Percentiles rank a stretch among this genome's conserved stretches.
phyloP scores from a whole-genome alignment of 441 rosid genomes.

The Capsella rubella region DNA sequence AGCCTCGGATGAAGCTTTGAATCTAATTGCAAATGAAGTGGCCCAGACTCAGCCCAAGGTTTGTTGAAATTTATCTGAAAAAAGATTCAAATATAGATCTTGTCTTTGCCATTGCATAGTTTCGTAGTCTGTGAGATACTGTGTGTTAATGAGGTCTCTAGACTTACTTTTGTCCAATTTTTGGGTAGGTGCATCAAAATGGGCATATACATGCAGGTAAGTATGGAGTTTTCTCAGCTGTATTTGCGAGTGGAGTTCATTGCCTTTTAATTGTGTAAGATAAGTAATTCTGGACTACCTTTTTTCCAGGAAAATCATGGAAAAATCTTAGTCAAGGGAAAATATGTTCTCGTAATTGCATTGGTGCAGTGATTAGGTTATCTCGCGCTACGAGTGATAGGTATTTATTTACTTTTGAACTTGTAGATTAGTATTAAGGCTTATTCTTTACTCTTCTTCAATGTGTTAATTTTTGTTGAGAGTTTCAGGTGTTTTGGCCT shows the following conservation, averaged over 20 bases:
- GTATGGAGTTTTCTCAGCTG: slow-evolving; percentile 21
- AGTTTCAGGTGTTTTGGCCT: slow-evolving; percentile 70
- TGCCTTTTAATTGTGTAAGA: slow-evolving; percentile 19
- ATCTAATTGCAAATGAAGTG: slow-evolving; percentile 74
- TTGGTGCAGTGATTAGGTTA: slow-evolving; percentile 70
- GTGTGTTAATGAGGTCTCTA: slow-evolving; percentile 7
- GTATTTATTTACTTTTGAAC: slow-evolving; percentile 43
- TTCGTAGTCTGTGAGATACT: slow-evolving; percentile 8
- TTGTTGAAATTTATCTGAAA: slow-evolving; percentile 51
- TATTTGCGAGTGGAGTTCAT: slow-evolving; percentile 13
- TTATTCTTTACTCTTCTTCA: not conserved
- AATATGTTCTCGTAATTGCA: slow-evolving; percentile 57
- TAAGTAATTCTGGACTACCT: slow-evolving; percentile 8
- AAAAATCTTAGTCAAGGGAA: slow-evolving; percentile 41
- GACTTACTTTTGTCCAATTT: slow-evolving; percentile 42
- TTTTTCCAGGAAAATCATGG: slow-evolving; percentile 60
- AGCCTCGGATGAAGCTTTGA: slow-evolving; percentile 84
- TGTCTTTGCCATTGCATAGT: slow-evolving; percentile 21
- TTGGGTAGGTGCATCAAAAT: slow-evolving; percentile 68
- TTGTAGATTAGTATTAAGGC: not conserved
- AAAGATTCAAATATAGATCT: slow-evolving; percentile 45
- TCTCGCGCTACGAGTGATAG: slow-evolving; percentile 57
- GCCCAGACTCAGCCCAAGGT: slow-evolving; percentile 61
- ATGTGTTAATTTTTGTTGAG: not conserved
- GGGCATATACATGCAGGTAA: slow-evolving; percentile 67